Base-by-base conservation (phyloP, 2,329 filamentous ascomycete species). In the Neoarthrinium moseri region DNA sequence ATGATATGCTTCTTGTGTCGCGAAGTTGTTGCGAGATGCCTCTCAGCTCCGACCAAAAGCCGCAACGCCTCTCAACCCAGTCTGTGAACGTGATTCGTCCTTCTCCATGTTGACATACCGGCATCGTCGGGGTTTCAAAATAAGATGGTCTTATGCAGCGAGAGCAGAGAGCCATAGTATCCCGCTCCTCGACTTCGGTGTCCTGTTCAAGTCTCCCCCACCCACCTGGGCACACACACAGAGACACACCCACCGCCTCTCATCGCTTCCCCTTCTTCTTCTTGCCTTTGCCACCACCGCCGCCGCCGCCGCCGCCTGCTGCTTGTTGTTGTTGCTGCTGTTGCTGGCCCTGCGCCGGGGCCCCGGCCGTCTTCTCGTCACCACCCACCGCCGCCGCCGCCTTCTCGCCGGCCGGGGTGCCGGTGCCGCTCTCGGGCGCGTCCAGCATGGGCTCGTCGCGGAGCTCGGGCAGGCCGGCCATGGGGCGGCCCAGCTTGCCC, bases 251-350 rank as follows among this genome's bases (percentile, higher is more conserved):
- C n/a, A n/a, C n/a, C n/a, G 2, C 27, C 11, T 8, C 32, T 34
- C 26, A 87, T 74, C 82, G 80, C 74, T 84, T 86, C 36, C 82
- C 82, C 69, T 85, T 86, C 69, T 84, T 86, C 70, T 87, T 86
- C 71, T 86, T 87, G 66, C 82, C 84, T 62, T 73, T 73, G 34
- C 72, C 65, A 27, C 72, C 69, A 11, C 71, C 72, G 34, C 43
- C 30, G 7, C 30, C 37, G 10, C 23, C 37, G n/a, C n/a, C n/a
- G n/a, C n/a, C n/a, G n/a, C n/a, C n/a, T n/a, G n/a, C n/a, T n/a
- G n/a, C 15, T 35, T 35, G 32, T 15, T 35, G 32, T 32, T 34
- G 33, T 33, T 56, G 51, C 46, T 52, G 53, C 27, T 56, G 57
- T 50, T 54, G 54, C 43, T 59, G 58, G 40, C 55, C 54, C 48